phyloP scores from a whole-genome alignment of 2,329 filamentous ascomycete genomes.

The Ophiostoma perfectum region DNA sequence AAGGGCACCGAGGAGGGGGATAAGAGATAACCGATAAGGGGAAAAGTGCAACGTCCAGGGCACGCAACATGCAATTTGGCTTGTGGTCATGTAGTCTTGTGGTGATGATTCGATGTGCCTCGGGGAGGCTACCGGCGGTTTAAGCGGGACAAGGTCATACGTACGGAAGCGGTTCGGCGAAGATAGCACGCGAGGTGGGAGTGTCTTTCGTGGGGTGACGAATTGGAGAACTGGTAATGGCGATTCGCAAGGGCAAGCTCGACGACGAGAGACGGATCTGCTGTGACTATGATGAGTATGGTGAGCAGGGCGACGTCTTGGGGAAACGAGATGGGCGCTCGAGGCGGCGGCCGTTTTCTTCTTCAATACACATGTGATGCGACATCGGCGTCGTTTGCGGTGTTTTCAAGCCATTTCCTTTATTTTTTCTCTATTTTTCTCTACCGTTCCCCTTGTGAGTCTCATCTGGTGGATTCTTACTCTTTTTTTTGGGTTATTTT shows the following conservation, averaged over 20 bases:
- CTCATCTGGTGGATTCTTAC: conserved; percentile 4
- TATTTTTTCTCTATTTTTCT: not conserved
- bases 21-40: conserved; percentile 14
- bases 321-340: not conserved
- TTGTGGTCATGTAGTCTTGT: not conserved
- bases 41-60: conserved; percentile 4
- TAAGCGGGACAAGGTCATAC: not conserved
- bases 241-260: not conserved
- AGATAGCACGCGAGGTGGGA: conserved; percentile 10
- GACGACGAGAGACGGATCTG: not conserved
- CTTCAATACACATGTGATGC: conserved; percentile 18
- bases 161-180: conserved; percentile 20
- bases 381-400: conserved; percentile 18
- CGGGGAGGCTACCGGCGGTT: conserved; percentile 17
- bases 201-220: not conserved
- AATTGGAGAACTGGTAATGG: not conserved
- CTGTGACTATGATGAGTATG: not conserved
- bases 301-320: not conserved
- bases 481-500: not conserved
- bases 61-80: not conserved
- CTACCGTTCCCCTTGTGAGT: not conserved
- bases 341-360: conserved; percentile 13
- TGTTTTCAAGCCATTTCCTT: not conserved
- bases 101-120: conserved; percentile 8
- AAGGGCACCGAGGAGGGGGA: conserved; percentile 10